phyloP scores from a whole-genome alignment of 2,329 filamentous ascomycete species.

The Epicoccum nigrum region DNA sequence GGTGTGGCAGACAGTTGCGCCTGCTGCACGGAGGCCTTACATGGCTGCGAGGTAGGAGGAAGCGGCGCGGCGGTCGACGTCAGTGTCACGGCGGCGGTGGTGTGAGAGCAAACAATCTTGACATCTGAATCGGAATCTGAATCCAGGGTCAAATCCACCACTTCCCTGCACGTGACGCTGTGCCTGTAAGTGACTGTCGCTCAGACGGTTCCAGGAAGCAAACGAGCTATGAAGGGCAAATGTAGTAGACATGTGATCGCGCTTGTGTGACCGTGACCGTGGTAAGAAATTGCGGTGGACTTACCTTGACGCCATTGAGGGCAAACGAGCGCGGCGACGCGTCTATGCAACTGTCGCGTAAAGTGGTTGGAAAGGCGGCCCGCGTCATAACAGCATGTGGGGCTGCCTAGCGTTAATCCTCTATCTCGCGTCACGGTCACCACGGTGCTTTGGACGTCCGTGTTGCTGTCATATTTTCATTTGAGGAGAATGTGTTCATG shows the following conservation, averaged over 20 bases:
- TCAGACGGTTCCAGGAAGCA: background rate
- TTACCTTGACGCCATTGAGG: conserved; percentile 29
- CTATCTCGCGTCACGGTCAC: no score
- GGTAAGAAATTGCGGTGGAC: conserved; percentile 2
- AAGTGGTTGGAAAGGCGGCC: conserved; percentile 20
- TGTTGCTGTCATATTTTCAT: no score
- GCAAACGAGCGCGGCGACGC: conserved; percentile 13
- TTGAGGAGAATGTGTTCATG: no score
- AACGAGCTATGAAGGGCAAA: no score
- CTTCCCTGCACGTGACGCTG: conserved; percentile 22
- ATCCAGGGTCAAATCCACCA: conserved; percentile 34
- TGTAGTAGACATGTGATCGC: background rate
- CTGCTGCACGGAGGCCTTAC: no score
- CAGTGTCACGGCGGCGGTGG: no score
- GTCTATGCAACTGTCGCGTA: conserved; percentile 33
- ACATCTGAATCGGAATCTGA: conserved; percentile 22
- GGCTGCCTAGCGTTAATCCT: conserved; percentile 2
- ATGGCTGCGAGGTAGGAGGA: no score
- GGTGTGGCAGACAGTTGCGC: background rate
- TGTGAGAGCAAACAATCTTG: no score
- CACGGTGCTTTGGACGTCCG: no score
- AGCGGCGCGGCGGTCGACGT: no score
- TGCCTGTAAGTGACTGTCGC: conserved; percentile 20
- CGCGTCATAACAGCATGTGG: conserved; percentile 10
- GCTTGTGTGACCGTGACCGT: background rate